Evolutionary conservation across 2,329 filamentous ascomycete genomes (phyloP).

Genomic region (Sclerotinia sclerotiorum): DNA sequence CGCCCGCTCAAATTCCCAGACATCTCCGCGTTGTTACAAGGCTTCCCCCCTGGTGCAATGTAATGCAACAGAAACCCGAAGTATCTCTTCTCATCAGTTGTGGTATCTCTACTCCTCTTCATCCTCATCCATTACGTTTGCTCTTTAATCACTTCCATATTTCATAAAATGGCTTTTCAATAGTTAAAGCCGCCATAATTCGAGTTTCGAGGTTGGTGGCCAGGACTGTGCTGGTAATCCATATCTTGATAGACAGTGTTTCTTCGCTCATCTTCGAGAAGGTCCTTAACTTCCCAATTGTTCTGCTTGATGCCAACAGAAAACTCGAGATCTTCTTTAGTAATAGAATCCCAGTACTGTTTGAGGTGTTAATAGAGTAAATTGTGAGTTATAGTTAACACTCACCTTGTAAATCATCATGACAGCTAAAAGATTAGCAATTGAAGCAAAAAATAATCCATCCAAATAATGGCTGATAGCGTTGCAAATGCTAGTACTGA

Average conservation of each 20-base stretch:
- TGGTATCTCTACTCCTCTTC: not conserved
- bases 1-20: slow-evolving; percentile 23
- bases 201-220: slow-evolving; percentile 35
- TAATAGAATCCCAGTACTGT: slow-evolving; percentile 99
- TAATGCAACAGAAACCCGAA: not conserved
- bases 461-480: slow-evolving; percentile 89
- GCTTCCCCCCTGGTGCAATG: not conserved
- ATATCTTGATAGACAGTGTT: slow-evolving; percentile 40
- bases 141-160: not conserved
- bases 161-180: slow-evolving; percentile 18
- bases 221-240: slow-evolving; percentile 34
- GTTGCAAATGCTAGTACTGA: slow-evolving; percentile 81
- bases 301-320: slow-evolving; percentile 93
- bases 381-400: slow-evolving; percentile 12
- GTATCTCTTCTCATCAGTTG: not conserved
- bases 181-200: slow-evolving; percentile 40
- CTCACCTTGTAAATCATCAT: slow-evolving; percentile 99
- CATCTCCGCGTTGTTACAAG: not conserved
- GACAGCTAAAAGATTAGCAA: slow-evolving; percentile 88
- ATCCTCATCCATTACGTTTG: slow-evolving; percentile 3
- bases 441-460: slow-evolving; percentile 88
- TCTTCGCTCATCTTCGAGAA: slow-evolving; percentile 46
- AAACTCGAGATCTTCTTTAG: slow-evolving; percentile 96
- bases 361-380: not conserved
- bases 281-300: slow-evolving; percentile 98